Evolutionary conservation across 2,329 filamentous ascomycete species (phyloP), one percentile per base, ranked within the genome.

Genomic region (Aureobasidium sp.): DNA sequence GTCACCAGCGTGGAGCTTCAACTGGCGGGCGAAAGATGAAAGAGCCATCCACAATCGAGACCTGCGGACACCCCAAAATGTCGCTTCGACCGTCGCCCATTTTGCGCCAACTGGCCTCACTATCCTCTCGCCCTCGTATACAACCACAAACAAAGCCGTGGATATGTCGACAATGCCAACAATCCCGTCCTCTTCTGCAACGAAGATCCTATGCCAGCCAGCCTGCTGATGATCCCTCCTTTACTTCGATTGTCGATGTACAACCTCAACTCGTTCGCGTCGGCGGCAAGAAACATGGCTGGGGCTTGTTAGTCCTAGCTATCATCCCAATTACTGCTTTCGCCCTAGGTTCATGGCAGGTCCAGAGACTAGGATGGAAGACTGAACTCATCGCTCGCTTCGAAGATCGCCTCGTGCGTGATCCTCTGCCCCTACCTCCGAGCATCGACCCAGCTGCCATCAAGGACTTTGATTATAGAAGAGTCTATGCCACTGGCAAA

Each of bases 251-350:
- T 66, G 84, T 97, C 67, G 93, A 99, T 77, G 87, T 89, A 64
- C 92, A 93, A 1, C 85, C 92, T 0, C 83, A 84, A 67, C 84
- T 97, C 37, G 87, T 97, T 41, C 89, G 91, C 50, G 60, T 56
- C 7, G 79, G 85, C 0, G 86, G 89, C 55, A 82, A 84, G 68
- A 84, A 82, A 64, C 92, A 97, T 78, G 90, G 90, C 0, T 86
- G 87, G 0, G 92, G 92, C 0, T 81, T 96, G 10, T 85, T 94
- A 39, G 80, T 96, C 64, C 83, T 96, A 12, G 90, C 90, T 44
- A 77, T 96, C 59, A 97, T 99, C 70, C 94, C 94, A 53, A 76
- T 96, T 64, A 97, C 92, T 1, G 91, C 94, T 12, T 96, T 99
- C 75, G 79, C 81, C 61, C 86, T 99, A 17, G 94, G 94, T 34